Base-by-base conservation (phyloP, 768 basidiomycete species). In the Fomitopsis serialis region DNA sequence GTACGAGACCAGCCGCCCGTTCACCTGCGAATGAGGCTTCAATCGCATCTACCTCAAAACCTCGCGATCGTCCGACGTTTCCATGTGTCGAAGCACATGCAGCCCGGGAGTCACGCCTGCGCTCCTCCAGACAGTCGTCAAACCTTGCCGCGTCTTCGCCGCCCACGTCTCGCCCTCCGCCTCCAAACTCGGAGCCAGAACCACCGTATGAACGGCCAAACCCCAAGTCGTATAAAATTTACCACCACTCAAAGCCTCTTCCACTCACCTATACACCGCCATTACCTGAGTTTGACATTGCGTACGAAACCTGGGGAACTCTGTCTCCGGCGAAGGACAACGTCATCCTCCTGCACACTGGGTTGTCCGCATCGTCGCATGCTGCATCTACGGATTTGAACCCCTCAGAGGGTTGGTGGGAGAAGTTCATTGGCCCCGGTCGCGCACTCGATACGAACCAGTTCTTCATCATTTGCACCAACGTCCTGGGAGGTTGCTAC, bases 241-340 rank as follows among this genome's bases (percentile, higher is more conserved):
- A 86, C 65, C 79, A 79, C 55, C 84, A 90, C 61, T 58, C 66
- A 0, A 59, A 61, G 2, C 84, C 89, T 0, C 72, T 96, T n/a
- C 74, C 77, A 0, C 78, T 96, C 25, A 77, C 82, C 5, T 85
- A 84, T 58, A 56, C 73, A 1, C 60, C 67, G 2, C 72, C 79
- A 1, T 76, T 96, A 0, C 81, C 86, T 1, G 72, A 82, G 7
- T 85, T 93, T 60, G 82, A 92, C 59, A 80, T 98, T 54, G 97
- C 97, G 0, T 99, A 98, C 77, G 97, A 99, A 74, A 92, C 97
- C 0, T 99, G 97, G 97, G 97, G 97, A 2, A 82, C 81, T 1
- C 85, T 98, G 42, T 89, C 89, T 22, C 74, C 87, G 0, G 61
- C 72, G 7, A 78, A 77, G 42, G 87, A 92, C 68, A 98, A 99